Evolutionary conservation across 192 early-diverging fungal species (phyloP), one percentile per base, ranked within the genome.

Genomic region (Coemansia sp.): DNA sequence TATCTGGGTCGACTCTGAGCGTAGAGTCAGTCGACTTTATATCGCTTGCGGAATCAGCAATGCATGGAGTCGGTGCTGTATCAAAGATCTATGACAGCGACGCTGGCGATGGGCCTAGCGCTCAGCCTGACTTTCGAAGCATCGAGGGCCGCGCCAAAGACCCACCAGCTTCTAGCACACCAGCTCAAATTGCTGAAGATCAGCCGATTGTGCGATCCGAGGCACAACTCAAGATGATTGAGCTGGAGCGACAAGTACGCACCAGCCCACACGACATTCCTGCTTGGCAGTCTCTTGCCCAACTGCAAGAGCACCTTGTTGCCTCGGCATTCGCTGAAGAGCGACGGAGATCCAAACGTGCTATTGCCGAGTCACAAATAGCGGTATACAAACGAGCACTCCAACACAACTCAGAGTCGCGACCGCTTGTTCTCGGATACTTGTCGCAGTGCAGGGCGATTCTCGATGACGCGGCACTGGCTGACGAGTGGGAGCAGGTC

Each of bases 371-470:
- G 62, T 38, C 71, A n/a, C 73, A 70, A 61, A 43, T 71, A 6
- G 79, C 55, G 12, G 58, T 81, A 47, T 73, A 68, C 44, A 67
- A 43, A 1, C 74, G 74, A 18, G 74, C 66, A 0, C 41, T 76
- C 5, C 20, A 33, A 1, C 18, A 27, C 34, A 81, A 81, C 44
- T 71, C 73, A 2, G 34, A 66, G 15, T 67, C 67, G 2, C 31
- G 24, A 24, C 44, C n/a, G 34, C 61, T 81, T 22, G 50, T 41
- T 0, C 64, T 81, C 11, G 79, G 68, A 16, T 76, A 76, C 34
- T 64, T 81, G 20, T 50, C 57, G 13, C 65, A 47, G 18, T 76
- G 74, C 38, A 50, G 38, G 2, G 70, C 75, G 7, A 47, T 68
- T 5, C 50, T 73, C 36, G 71, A 74, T 20, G 67, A 53, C 43